Percentiles rank a stretch among this genome's conserved stretches.
Evolutionary conservation across 148 eudicot species (phyloP).

Genomic region (Silene latifolia): DNA sequence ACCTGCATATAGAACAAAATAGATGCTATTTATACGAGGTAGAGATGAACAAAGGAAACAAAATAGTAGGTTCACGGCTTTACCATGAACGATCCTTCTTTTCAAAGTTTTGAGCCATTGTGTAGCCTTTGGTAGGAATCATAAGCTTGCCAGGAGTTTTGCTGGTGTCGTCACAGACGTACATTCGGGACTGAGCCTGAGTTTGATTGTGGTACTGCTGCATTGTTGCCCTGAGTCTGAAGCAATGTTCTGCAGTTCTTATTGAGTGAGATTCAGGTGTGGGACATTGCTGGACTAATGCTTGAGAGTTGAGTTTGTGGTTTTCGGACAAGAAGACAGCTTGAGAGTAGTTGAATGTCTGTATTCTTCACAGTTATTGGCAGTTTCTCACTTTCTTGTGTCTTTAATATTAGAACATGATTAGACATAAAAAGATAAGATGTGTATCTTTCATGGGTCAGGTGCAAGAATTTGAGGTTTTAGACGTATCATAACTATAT

Average conservation of each 20-base stretch:
- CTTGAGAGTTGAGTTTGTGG: constrained; percentile 28
- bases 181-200: constrained; percentile 23
- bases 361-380: not conserved
- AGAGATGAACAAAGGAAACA: not conserved
- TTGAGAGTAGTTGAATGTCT: constrained; percentile 20
- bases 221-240: constrained; percentile 4
- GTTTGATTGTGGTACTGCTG: constrained; percentile 19
- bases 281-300: constrained; percentile 21
- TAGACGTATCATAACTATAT: constrained; percentile 5
- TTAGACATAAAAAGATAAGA: constrained; percentile 4
- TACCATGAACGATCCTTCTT: constrained; percentile 58
- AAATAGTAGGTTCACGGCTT: not conserved
- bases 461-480: not conserved
- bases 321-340: constrained; percentile 13
- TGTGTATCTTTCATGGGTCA: constrained; percentile 4
- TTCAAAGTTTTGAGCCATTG: constrained; percentile 33
- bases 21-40: not conserved
- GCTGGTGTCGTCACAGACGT: constrained; percentile 22
- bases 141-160: constrained; percentile 22
- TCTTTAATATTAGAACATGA: constrained; percentile 1
- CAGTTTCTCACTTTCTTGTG: not conserved
- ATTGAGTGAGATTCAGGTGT: constrained; percentile 18
- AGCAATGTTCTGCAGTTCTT: constrained; percentile 3
- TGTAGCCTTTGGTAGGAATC: constrained; percentile 27
- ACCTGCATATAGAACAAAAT: constrained; percentile 35